These are phyloP conservation scores for Lactifluus pinguis DNA, from an alignment of 768 basidiomycete species.

Conservation along the genomic window DNA sequence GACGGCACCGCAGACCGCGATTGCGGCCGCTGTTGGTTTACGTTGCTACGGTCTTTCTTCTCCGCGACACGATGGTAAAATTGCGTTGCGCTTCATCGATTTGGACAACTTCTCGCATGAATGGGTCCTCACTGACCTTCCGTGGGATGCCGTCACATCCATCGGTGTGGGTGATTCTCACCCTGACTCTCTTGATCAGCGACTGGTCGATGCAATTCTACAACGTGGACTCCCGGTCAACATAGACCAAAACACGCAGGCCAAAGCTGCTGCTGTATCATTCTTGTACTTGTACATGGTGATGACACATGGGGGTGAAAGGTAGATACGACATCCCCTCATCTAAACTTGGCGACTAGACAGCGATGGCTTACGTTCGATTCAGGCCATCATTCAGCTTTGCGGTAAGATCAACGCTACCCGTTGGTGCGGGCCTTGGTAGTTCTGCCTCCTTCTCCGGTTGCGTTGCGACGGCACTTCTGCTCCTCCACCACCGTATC, in stretches of 20 bases:
- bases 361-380: constrained; percentile 8
- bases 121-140: constrained; percentile 71
- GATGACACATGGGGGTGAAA: constrained; percentile 44
- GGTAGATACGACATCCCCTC: constrained; percentile 36
- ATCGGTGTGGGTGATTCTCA: constrained; percentile 43
- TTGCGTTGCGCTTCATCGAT: constrained; percentile 74
- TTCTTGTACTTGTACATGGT: constrained; percentile 94
- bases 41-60: constrained; percentile 85
- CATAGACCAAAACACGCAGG: constrained; percentile 27
- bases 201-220: constrained; percentile 64
- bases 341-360: not conserved
- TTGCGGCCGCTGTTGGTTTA: constrained; percentile 91
- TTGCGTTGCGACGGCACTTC: constrained; percentile 71
- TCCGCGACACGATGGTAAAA: constrained; percentile 60
- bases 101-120: constrained; percentile 67
- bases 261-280: constrained; percentile 48
- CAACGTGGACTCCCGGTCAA: constrained; percentile 31
- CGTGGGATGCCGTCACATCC: constrained; percentile 67
- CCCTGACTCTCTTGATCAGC: constrained; percentile 61
- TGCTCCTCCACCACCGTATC: constrained; percentile 69
- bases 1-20: constrained; percentile 56
- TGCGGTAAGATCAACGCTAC: constrained; percentile 77
- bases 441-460: constrained; percentile 95
- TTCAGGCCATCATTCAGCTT: constrained; percentile 70
- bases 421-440: constrained; percentile 91